Conservation (phyloP, 306 rosid genomes). For the Lagenaria siceraria region DNA sequence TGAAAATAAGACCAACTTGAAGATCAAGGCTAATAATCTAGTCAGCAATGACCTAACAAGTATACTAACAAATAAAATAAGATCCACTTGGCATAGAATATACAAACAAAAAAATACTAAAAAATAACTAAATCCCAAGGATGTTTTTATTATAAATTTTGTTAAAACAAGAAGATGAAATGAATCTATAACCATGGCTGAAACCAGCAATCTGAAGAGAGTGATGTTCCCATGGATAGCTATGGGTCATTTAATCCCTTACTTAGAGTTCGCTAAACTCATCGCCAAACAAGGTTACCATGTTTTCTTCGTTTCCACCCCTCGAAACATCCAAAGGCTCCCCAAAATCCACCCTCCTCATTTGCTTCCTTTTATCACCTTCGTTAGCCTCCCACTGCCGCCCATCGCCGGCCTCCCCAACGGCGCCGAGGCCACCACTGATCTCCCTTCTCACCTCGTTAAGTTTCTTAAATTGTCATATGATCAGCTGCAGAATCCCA, state of each 20-base stretch:
- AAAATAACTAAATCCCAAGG: no score
- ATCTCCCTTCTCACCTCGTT: constrained; percentile 25
- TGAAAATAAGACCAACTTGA: no score
- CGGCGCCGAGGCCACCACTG: constrained; percentile 34
- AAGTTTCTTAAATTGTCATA: constrained; percentile 29
- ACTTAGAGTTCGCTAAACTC: constrained; percentile 24
- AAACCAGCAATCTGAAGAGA: constrained; percentile 18
- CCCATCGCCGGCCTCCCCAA: constrained; percentile 11
- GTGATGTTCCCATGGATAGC: constrained; percentile 44
- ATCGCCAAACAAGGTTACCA: constrained; percentile 31
- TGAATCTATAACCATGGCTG: neutral
- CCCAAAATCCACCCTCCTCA: constrained; percentile 11
- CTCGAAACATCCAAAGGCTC: constrained; percentile 34
- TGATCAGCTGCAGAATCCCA: constrained; percentile 27
- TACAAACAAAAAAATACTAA: no score
- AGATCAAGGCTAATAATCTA: no score
- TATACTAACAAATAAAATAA: no score
- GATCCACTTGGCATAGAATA: neutral
- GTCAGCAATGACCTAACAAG: no score
- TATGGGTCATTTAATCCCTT: constrained; percentile 33
- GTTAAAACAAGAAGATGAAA: no score
- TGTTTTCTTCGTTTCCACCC: constrained; percentile 30
- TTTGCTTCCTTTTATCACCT: constrained; percentile 4
- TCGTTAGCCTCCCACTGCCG: constrained; percentile 16
- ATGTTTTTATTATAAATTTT: no score